Evolutionary conservation across 495 filamentous ascomycete species (phyloP).

Genomic region (Penicillium macrosclerotiorum): DNA sequence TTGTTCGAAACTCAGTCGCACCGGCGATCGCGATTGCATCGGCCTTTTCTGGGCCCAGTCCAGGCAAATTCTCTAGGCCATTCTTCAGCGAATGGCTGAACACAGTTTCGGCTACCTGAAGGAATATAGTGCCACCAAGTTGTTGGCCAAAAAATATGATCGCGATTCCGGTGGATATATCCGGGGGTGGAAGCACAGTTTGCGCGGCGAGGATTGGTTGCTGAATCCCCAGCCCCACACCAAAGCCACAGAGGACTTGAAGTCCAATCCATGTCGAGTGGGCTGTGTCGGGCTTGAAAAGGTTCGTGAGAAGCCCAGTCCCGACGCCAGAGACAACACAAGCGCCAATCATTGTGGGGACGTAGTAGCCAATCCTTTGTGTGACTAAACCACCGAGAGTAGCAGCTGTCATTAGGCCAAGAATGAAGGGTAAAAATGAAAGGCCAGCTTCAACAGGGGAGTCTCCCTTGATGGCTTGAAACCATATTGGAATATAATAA

Average conservation of each 20-base stretch:
- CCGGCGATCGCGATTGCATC: background rate
- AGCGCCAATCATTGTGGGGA: slow-evolving; percentile 13
- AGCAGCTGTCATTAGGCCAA: slow-evolving; percentile 14
- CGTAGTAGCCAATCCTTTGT: slow-evolving; percentile 36
- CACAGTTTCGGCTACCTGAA: slow-evolving; percentile 33
- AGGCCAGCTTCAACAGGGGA: slow-evolving; percentile 27
- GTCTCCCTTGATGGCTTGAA: slow-evolving; percentile 33
- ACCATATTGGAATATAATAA: slow-evolving; percentile 65
- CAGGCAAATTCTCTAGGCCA: background rate
- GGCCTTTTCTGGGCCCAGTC: background rate
- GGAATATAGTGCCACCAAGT: slow-evolving; percentile 39
- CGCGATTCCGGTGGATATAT: slow-evolving; percentile 37
- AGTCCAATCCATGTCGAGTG: slow-evolving; percentile 32
- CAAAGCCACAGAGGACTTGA: slow-evolving; percentile 38
- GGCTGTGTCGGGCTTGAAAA: slow-evolving; percentile 16
- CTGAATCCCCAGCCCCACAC: slow-evolving; percentile 35
- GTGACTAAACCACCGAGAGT: slow-evolving; percentile 9
- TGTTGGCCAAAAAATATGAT: slow-evolving; percentile 40
- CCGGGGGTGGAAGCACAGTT: slow-evolving; percentile 28
- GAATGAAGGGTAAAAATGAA: slow-evolving; percentile 24
- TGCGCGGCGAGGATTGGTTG: slow-evolving; percentile 36
- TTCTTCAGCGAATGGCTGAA: slow-evolving; percentile 25
- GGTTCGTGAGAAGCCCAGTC: slow-evolving; percentile 31
- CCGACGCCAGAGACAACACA: slow-evolving; percentile 22
- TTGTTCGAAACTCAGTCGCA: background rate